These are phyloP conservation scores for Naganishia liquefaciens DNA, from an alignment of 1,284 basidiomycete genomes.

Conservation along the genomic window DNA sequence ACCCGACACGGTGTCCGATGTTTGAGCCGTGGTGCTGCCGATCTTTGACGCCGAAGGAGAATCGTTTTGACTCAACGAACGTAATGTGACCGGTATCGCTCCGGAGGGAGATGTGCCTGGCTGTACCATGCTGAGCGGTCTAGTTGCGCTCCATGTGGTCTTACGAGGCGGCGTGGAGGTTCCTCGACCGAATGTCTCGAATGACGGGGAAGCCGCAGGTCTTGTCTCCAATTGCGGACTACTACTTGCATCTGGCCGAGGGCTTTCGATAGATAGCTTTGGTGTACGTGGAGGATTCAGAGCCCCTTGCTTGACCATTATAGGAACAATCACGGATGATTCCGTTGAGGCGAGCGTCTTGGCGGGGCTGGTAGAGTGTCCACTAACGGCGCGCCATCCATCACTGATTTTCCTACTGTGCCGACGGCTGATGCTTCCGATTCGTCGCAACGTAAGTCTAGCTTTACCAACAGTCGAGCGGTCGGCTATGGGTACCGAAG, in stretches of 20 bases:
- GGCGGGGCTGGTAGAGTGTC: conserved; percentile 1
- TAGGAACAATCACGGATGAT: neutral
- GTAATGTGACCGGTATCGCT: neutral
- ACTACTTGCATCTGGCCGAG: neutral
- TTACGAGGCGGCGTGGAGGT: neutral
- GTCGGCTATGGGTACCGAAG: neutral
- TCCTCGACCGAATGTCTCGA: neutral
- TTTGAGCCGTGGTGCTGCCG: neutral
- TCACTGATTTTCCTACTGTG: conserved; percentile 32
- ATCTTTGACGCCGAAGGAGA: conserved; percentile 9
- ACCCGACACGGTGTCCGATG: too few relatives aligned
- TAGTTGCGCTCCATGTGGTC: neutral
- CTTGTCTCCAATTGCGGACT: neutral
- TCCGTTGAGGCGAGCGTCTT: neutral
- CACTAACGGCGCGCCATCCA: conserved; percentile 32
- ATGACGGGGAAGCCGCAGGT: too few relatives aligned
- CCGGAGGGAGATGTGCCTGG: neutral
- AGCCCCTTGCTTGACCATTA: too few relatives aligned
- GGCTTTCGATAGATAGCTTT: neutral
- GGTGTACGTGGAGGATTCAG: too few relatives aligned
- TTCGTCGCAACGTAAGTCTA: conserved; percentile 18
- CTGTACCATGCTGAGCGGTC: neutral
- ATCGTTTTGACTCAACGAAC: conserved; percentile 25
- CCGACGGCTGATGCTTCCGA: conserved; percentile 28
- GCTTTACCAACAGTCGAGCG: neutral